These are phyloP conservation scores for Paraphaeosphaeria sporulosa DNA, from an alignment of 2,329 filamentous ascomycete species.

Conservation along the genomic window DNA sequence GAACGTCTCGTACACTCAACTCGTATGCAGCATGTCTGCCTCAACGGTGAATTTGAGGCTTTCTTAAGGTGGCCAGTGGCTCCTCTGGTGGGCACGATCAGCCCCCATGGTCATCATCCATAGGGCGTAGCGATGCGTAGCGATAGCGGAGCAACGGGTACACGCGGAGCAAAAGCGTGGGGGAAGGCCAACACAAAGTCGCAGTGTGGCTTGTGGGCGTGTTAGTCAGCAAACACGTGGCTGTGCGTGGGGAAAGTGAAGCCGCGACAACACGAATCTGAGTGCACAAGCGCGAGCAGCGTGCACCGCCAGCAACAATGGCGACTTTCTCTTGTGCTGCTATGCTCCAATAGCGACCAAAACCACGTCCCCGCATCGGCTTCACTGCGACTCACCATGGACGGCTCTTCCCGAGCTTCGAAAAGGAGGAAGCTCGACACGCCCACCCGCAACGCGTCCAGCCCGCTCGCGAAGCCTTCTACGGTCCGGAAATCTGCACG, in stretches of 20 bases:
- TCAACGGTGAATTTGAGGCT: neutral
- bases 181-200: constrained; percentile 17
- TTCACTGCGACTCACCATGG: constrained; percentile 28
- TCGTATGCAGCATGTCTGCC: neutral
- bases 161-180: neutral
- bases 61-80: neutral
- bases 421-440: constrained; percentile 48
- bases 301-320: constrained; percentile 3
- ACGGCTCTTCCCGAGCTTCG: constrained; percentile 44
- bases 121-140: constrained; percentile 31
- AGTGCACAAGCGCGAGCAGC: neutral
- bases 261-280: neutral
- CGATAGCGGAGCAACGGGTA: neutral
- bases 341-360: neutral
- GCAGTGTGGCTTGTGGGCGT: neutral
- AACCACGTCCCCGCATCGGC: too few relatives aligned
- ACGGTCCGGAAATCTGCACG: constrained; percentile 31
- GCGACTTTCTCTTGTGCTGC: neutral
- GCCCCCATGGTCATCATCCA: constrained; percentile 15
- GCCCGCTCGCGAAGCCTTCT: constrained; percentile 29
- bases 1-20: neutral
- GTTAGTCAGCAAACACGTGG: constrained; percentile 12
- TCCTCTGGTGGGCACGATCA: neutral
- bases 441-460: constrained; percentile 31
- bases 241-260: constrained; percentile 13